phyloP scores from a whole-genome alignment of 2,329 filamentous ascomycete species.

The Penicillium oxalicum region DNA sequence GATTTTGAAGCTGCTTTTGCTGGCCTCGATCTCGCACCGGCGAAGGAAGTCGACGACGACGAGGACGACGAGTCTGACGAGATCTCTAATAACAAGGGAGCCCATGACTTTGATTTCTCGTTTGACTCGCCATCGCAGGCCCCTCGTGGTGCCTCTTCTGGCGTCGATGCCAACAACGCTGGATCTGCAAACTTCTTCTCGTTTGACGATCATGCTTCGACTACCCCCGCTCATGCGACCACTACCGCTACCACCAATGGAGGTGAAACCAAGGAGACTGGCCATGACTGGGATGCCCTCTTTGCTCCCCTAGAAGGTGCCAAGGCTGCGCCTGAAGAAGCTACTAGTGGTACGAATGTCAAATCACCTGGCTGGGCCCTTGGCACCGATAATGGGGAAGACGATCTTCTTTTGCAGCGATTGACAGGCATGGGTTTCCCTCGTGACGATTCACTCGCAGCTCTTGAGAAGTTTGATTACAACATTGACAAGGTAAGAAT shows the following conservation, averaged over 20 bases:
- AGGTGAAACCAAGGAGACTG: conserved; percentile 35
- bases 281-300: conserved; percentile 90
- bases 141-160: conserved; percentile 22
- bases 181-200: conserved; percentile 35
- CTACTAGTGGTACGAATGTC: conserved; percentile 15
- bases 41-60: conserved; percentile 44
- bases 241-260: conserved; percentile 35
- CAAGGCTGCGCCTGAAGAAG: conserved; percentile 18
- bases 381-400: conserved; percentile 69
- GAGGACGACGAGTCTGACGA: conserved; percentile 58
- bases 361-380: conserved; percentile 59
- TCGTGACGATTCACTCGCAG: conserved; percentile 64
- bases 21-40: conserved; percentile 40
- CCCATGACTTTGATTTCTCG: conserved; percentile 42
- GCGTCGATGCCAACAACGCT: conserved; percentile 15
- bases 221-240: conserved; percentile 32
- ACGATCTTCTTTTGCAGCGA: conserved; percentile 86
- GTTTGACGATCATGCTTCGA: conserved; percentile 29
- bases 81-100: conserved; percentile 27
- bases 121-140: conserved; percentile 39
- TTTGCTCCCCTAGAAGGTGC: conserved; percentile 69
- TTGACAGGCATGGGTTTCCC: conserved; percentile 85
- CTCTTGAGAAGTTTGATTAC: conserved; percentile 92
- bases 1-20: conserved; percentile 46
- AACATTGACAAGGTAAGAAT: conserved; percentile 81